Percentiles rank a stretch among this genome's conserved stretches.
These are phyloP conservation scores for Entelexis sorbosivorans DNA, from an alignment of 1,139 yeast species.

Conservation along the genomic window DNA sequence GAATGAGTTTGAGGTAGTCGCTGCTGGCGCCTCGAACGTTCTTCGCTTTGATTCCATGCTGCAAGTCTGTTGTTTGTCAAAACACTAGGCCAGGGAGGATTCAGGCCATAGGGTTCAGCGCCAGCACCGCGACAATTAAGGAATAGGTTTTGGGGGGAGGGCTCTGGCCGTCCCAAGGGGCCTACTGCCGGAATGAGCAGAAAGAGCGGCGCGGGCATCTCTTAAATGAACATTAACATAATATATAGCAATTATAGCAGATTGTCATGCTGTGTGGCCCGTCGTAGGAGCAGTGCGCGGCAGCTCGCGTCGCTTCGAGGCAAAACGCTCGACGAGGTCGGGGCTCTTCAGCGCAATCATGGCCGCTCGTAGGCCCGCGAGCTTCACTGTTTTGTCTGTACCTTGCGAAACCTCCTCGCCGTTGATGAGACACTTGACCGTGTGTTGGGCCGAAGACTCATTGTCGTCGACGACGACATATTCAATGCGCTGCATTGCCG, in stretches of 20 bases:
- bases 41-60: constrained; percentile 23
- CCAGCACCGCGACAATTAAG: not conserved
- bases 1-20: constrained; percentile 7
- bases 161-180: no score
- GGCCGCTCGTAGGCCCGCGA: constrained; percentile 68
- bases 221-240: no score
- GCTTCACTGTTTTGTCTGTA: constrained; percentile 45
- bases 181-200: no score
- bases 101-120: not conserved
- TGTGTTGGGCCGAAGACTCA: constrained; percentile 32
- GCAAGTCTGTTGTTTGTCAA: not conserved
- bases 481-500: constrained; percentile 54
- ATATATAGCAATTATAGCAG: no score
- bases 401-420: constrained; percentile 47
- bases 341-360: constrained; percentile 55
- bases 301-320: constrained; percentile 46
- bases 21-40: not conserved
- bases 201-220: not conserved
- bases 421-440: constrained; percentile 58
- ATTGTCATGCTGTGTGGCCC: not conserved
- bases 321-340: constrained; percentile 52
- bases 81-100: no score
- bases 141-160: not conserved
- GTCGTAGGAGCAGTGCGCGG: constrained; percentile 33
- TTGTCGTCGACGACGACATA: constrained; percentile 35